Evolutionary conservation across 176 grass and related monocot genomes (phyloP).

Genomic region (Ampelocalamus luodianensis): DNA sequence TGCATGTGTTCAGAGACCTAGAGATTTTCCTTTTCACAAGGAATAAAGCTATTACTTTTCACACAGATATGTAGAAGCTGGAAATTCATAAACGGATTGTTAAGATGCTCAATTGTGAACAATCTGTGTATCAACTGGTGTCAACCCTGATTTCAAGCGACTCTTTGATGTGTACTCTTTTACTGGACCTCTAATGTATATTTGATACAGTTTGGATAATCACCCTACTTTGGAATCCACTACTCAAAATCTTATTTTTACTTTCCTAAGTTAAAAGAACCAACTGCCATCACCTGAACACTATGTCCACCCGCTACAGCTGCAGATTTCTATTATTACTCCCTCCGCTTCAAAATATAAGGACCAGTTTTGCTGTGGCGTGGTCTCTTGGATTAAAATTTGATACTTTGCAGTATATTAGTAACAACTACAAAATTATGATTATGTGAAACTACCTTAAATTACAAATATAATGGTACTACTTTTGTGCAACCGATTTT

Average conservation of each 20-base stretch:
- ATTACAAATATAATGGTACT: neutral
- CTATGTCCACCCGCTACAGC: neutral
- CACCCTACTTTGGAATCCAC: neutral
- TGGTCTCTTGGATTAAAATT: conserved; percentile 1
- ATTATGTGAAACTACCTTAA: neutral
- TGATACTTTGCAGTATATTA: neutral
- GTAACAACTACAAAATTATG: conserved; percentile 2
- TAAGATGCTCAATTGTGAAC: neutral
- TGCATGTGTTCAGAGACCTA: neutral
- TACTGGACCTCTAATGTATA: neutral
- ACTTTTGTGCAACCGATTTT: neutral
- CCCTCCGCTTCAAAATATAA: neutral
- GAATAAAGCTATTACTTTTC: conserved; percentile 1
- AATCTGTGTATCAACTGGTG: neutral
- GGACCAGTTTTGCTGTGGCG: neutral
- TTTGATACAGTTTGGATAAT: neutral
- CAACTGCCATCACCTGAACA: neutral
- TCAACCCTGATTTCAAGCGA: neutral
- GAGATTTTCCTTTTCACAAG: neutral
- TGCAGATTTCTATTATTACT: neutral
- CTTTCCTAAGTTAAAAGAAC: neutral
- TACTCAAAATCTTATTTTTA: neutral
- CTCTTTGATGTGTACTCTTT: neutral
- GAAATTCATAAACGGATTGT: neutral
- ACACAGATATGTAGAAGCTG: neutral